Percentiles rank a stretch among this genome's conserved stretches.
These are phyloP conservation scores for Fusarium sp. DNA, from an alignment of 2,329 filamentous ascomycete genomes.

Conservation along the genomic window DNA sequence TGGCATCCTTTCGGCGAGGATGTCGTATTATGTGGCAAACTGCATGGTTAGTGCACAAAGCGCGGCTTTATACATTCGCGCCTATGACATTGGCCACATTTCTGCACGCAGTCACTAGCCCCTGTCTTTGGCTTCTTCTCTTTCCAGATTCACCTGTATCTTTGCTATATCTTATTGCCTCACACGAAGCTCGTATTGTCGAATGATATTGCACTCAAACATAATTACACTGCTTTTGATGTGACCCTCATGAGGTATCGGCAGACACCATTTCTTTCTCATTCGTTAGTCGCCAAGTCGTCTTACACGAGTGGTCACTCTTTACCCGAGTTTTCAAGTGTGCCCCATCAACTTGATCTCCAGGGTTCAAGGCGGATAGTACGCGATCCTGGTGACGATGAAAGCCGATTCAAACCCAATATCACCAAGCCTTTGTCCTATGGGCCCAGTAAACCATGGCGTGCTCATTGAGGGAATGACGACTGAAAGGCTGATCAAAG, in stretches of 20 bases:
- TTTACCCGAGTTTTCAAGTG: slow-evolving; percentile 16
- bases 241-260: background rate
- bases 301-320: background rate
- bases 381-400: slow-evolving; percentile 56
- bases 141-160: background rate
- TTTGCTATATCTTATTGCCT: background rate
- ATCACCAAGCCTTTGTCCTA: slow-evolving; percentile 59
- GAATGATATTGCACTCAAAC: background rate
- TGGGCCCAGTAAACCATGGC: slow-evolving; percentile 59
- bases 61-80: slow-evolving; percentile 26
- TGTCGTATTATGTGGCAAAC: slow-evolving; percentile 81
- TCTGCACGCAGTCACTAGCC: background rate
- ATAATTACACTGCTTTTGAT: background rate
- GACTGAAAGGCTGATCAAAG: slow-evolving; percentile 57
- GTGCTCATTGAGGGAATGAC: slow-evolving; percentile 59
- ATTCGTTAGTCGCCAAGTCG: background rate
- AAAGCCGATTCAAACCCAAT: slow-evolving; percentile 62
- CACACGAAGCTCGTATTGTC: background rate
- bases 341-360: slow-evolving; percentile 51
- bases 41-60: slow-evolving; percentile 51
- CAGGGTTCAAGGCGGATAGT: slow-evolving; percentile 53
- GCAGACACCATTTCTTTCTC: background rate
- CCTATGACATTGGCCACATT: background rate
- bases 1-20: slow-evolving; percentile 88
- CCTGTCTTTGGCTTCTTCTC: background rate